Base-by-base conservation (phyloP, 805 yeast species). In the Hanseniaspora pseudoguilliermondii region DNA sequence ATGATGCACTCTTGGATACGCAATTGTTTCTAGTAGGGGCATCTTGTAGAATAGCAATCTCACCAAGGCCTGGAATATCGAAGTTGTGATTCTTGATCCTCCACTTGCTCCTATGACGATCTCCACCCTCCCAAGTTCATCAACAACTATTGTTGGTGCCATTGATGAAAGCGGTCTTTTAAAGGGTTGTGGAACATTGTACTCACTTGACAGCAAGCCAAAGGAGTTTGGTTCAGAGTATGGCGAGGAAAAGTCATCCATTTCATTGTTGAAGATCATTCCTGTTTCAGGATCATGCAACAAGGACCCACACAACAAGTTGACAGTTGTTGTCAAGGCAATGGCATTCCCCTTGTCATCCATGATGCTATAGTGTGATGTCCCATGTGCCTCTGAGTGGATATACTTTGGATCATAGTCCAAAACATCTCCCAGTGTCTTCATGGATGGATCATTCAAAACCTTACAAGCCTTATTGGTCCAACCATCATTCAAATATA, bases 241-340 rank as follows among this genome's bases (percentile, higher is more conserved):
- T 1, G 93, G 89, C 35, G 79, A 73, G 9, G 95, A 84, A 64
- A 91, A 91, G 66, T 91, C 97, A 68, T 91, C 97, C 96, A 91
- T 90, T 67, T 91, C 88, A 62, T 87, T 81, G 70, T 91, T 91
- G 63, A 91, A 70, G 10, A 91, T 75, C 9, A 91, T 72, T 2
- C 97, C 97, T 0, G 97, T 90, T 1, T 58, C 66, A 1, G 83
- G 82, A 66, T 91, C 97, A 65, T 83, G 85, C 6, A 91, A 83
- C 61, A 81, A 65, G 13, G 93, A 82, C 0, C 98, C 98, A 69
- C 89, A 91, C 41, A 79, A 66, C 54, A 89, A 70, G 65, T 91
- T 91, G 10, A 91, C 81, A 0, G 97, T 90, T 1, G 96, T 85
- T 0, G 97, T 91, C 74, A 90, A 75, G 2, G 87, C 74, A 2